Percentiles rank a stretch among this genome's conserved stretches.
phyloP scores from a whole-genome alignment of 805 yeast species.

The Lachancea lanzarotensis region DNA sequence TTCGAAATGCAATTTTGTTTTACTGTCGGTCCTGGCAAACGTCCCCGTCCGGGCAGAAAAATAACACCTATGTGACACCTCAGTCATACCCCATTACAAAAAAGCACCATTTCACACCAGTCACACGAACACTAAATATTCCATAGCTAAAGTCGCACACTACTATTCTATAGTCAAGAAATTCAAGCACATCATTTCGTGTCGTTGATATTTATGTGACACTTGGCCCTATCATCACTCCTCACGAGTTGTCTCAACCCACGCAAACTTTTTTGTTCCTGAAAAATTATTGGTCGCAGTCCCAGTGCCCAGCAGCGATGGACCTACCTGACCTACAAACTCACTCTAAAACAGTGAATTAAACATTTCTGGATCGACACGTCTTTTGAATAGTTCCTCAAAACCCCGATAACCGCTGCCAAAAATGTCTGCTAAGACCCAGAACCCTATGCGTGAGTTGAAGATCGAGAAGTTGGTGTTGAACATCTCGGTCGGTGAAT shows the following conservation, averaged over 20 bases:
- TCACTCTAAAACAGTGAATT: not conserved
- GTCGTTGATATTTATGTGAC: not conserved
- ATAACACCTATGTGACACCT: too few relatives aligned
- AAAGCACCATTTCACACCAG: too few relatives aligned
- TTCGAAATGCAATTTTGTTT: too few relatives aligned
- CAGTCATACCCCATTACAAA: too few relatives aligned
- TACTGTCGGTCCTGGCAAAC: too few relatives aligned
- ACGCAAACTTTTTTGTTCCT: slow-evolving; percentile 1
- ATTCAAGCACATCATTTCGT: too few relatives aligned
- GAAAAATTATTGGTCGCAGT: slow-evolving; percentile 1
- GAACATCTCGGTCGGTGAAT: slow-evolving; percentile 99
- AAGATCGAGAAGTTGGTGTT: slow-evolving; percentile 98
- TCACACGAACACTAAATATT: too few relatives aligned
- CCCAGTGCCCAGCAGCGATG: not conserved
- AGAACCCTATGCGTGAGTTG: slow-evolving; percentile 97
- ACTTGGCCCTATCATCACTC: not conserved
- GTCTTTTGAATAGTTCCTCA: not conserved
- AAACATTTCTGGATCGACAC: not conserved
- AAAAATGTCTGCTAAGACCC: slow-evolving; percentile 51
- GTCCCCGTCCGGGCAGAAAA: too few relatives aligned
- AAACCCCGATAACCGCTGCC: slow-evolving; percentile 10
- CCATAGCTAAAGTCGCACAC: too few relatives aligned
- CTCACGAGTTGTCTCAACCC: slow-evolving; percentile 1
- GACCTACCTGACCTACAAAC: not conserved
- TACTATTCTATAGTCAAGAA: too few relatives aligned